A percentile compares a stretch with the other conserved stretches of the same genome.
Evolutionary conservation across 2,329 filamentous ascomycete genomes (phyloP).

Genomic region (Colletotrichum cordylinicola): DNA sequence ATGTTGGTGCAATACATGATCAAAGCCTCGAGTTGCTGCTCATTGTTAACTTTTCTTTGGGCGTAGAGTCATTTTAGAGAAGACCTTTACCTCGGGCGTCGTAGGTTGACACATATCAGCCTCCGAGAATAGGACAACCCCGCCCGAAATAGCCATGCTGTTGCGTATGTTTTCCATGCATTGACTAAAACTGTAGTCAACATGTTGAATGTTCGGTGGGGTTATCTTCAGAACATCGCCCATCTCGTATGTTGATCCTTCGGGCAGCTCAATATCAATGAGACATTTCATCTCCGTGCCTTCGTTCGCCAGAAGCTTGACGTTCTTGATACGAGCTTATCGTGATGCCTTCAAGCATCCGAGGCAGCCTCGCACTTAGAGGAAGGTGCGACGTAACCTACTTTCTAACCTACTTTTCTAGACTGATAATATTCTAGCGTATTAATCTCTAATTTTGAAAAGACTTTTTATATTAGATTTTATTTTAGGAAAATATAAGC

Average conservation of each 20-base stretch:
- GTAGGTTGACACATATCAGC: neutral
- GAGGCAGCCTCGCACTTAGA: too few relatives aligned
- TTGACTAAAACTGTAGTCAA: accelerated
- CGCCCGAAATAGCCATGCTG: neutral
- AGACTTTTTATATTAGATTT: too few relatives aligned
- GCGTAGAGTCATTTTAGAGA: neutral
- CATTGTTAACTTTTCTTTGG: accelerated
- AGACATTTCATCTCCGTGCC: accelerated
- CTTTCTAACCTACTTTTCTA: too few relatives aligned
- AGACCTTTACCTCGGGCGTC: neutral
- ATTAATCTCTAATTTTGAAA: too few relatives aligned
- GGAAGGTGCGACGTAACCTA: too few relatives aligned
- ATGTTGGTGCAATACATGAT: neutral
- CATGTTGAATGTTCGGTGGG: neutral
- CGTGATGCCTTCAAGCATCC: too few relatives aligned
- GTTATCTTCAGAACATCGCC: neutral
- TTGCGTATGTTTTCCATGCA: neutral
- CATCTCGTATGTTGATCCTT: neutral
- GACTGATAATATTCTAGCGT: too few relatives aligned
- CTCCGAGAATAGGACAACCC: neutral
- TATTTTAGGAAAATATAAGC: too few relatives aligned
- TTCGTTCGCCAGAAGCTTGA: accelerated
- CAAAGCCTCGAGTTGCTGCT: neutral
- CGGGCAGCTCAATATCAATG: neutral
- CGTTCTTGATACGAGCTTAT: neutral